Conservation (phyloP, 108 stramenopile genomes). For the Aurantiochytrium sp. region DNA sequence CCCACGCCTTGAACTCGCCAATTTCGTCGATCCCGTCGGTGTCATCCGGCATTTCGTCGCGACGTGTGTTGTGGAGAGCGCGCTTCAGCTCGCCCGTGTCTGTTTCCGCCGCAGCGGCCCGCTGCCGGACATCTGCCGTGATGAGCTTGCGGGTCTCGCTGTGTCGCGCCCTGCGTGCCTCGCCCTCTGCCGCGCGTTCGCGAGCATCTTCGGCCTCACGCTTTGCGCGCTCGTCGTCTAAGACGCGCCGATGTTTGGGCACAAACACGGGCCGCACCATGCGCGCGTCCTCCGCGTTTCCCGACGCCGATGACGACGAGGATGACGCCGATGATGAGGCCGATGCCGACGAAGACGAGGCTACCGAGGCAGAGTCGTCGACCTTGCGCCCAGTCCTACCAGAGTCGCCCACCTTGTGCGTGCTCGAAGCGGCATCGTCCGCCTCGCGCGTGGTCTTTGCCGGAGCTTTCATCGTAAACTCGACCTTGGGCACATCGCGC, state of each 20-base stretch:
- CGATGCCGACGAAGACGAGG: neutral
- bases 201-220: neutral
- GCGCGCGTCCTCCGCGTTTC: neutral
- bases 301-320: slow-evolving; percentile 6
- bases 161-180: neutral
- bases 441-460: no score
- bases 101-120: neutral
- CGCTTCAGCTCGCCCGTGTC: neutral
- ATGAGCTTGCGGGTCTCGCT: neutral
- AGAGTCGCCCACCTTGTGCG: no score
- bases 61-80: neutral
- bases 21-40: neutral
- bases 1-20: slow-evolving; percentile 1
- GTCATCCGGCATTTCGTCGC: neutral
- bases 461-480: no score
- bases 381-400: no score
- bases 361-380: neutral
- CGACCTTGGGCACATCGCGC: no score
- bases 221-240: slow-evolving; percentile 11
- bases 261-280: neutral
- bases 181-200: neutral
- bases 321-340: neutral
- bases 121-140: neutral
- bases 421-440: no score
- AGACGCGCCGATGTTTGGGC: neutral